Percentiles rank a stretch among this genome's conserved stretches.
phyloP scores from a whole-genome alignment of 2,329 filamentous ascomycete genomes.

The Cercospora canescens region DNA sequence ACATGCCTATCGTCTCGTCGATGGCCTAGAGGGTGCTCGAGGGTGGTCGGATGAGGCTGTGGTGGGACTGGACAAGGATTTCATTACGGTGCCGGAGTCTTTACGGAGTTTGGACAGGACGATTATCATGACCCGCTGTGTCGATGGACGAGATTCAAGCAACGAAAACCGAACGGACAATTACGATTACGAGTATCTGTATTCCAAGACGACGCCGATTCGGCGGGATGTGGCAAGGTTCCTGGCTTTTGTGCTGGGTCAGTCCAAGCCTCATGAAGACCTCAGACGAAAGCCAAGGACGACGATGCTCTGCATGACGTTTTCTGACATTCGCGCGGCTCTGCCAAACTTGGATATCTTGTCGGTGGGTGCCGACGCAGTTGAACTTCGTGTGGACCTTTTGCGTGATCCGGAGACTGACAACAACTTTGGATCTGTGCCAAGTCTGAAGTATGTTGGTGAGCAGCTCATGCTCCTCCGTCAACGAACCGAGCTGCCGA shows the following conservation, averaged over 20 bases:
- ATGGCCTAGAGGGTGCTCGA: conserved; percentile 56
- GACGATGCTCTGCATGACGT: conserved; percentile 85
- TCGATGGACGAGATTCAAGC: conserved; percentile 61
- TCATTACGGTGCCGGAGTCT: conserved; percentile 59
- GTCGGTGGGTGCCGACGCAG: conserved; percentile 81
- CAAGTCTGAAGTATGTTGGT: conserved; percentile 80
- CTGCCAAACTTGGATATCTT: conserved; percentile 83
- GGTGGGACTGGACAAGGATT: conserved; percentile 62
- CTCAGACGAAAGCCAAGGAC: conserved; percentile 76
- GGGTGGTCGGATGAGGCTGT: conserved; percentile 63
- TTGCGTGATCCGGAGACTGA: conserved; percentile 69
- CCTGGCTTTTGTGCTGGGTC: conserved; percentile 75
- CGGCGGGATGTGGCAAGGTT: conserved; percentile 77
- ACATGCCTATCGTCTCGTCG: conserved; percentile 65
- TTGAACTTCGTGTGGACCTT: conserved; percentile 82
- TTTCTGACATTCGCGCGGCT: conserved; percentile 79
- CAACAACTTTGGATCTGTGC: conserved; percentile 63
- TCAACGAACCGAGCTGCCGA: conserved; percentile 82
- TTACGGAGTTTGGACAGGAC: conserved; percentile 61
- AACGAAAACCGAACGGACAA: conserved; percentile 62
- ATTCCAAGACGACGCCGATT: conserved; percentile 70
- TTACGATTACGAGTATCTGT: conserved; percentile 86
- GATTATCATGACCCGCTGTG: conserved; percentile 74
- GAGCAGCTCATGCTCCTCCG: conserved; percentile 83
- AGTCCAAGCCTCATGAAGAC: conserved; percentile 75